phyloP scores from a whole-genome alignment of 306 rosid genomes.

The Sindora glabra region DNA sequence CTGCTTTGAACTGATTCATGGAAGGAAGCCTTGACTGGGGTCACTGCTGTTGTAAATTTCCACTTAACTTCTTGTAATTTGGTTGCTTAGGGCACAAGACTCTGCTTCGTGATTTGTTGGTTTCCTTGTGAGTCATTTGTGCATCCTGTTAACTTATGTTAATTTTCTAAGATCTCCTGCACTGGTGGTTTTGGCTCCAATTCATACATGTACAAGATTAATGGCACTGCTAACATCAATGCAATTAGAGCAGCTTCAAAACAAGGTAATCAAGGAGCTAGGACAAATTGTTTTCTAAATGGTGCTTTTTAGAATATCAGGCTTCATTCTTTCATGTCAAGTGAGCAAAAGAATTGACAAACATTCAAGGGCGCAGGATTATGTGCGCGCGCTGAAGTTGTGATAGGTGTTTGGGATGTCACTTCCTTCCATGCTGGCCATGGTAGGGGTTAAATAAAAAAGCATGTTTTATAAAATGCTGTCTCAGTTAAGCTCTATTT shows the following conservation, averaged over 20 bases:
- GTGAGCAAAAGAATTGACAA: neutral
- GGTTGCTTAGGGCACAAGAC: neutral
- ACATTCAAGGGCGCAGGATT: neutral
- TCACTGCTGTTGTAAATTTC: conserved; percentile 77
- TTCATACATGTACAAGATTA: conserved; percentile 88
- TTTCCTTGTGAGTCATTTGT: neutral
- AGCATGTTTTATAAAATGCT: too few species aligned
- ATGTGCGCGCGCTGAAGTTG: neutral
- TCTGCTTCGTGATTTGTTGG: neutral
- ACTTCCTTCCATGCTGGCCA: neutral
- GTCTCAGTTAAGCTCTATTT: too few species aligned
- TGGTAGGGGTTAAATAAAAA: too few species aligned
- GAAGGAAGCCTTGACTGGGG: conserved; percentile 78
- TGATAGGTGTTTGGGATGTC: neutral
- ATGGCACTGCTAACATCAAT: conserved; percentile 94
- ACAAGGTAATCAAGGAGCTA: conserved; percentile 44
- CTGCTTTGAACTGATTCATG: conserved; percentile 71
- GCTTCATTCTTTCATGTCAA: neutral
- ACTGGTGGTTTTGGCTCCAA: conserved; percentile 98
- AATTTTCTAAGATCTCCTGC: conserved; percentile 70
- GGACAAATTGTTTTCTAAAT: neutral
- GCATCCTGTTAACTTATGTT: conserved; percentile 28
- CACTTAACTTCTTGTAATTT: conserved; percentile 5
- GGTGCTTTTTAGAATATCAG: neutral
- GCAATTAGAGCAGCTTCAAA: conserved; percentile 91